Conservation (phyloP, 2,329 filamentous ascomycete species). For the Colletotrichum sp. region DNA sequence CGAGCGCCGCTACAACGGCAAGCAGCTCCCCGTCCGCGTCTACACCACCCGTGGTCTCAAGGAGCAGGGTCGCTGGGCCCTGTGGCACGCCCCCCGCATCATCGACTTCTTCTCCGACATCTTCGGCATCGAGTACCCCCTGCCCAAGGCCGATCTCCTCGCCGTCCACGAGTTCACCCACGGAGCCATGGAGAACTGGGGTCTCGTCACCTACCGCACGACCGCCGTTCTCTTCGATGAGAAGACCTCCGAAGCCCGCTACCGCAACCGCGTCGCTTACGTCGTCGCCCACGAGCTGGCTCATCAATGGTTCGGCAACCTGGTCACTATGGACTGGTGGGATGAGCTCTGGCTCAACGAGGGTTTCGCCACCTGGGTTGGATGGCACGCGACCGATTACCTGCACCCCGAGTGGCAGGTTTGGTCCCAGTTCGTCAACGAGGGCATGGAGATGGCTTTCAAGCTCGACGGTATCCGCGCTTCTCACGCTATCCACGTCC, state of each 20-base stretch:
- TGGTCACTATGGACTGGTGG: constrained; percentile 98
- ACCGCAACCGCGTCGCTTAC: constrained; percentile 93
- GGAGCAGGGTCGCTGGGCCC: constrained; percentile 86
- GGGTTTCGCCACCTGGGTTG: constrained; percentile 97
- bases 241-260: constrained; percentile 85
- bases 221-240: constrained; percentile 97
- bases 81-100: constrained; percentile 90
- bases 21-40: constrained; percentile 88
- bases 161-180: constrained; percentile 91
- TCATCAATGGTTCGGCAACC: constrained; percentile 95
- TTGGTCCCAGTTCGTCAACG: constrained; percentile 96
- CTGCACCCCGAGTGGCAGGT: constrained; percentile 97
- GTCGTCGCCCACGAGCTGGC: constrained; percentile 98
- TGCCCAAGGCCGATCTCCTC: constrained; percentile 89
- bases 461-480: constrained; percentile 87
- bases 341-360: constrained; percentile 94
- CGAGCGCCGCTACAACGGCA: constrained; percentile 87
- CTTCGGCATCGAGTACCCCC: constrained; percentile 90
- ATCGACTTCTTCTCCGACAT: constrained; percentile 97
- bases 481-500: constrained; percentile 95
- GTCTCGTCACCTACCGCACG: constrained; percentile 92
- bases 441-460: constrained; percentile 92
- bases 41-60: constrained; percentile 96
- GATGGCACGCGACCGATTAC: constrained; percentile 90
- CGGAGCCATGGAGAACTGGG: constrained; percentile 96